Conservation (phyloP, 352 stramenopile genomes). For the Pythium apleroticum region DNA sequence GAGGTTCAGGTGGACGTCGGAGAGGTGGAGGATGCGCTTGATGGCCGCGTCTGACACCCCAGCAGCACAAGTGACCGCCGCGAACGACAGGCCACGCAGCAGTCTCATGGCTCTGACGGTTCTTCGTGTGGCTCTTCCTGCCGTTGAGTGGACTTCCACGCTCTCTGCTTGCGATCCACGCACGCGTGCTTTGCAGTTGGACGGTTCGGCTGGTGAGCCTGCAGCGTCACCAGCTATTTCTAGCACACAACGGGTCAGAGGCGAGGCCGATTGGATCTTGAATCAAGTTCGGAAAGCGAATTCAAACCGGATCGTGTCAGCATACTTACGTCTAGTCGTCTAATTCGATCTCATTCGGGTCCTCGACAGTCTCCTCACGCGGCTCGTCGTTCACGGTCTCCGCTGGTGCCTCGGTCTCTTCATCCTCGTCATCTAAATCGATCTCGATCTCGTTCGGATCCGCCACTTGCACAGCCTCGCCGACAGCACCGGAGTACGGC, state of each 20-base stretch:
- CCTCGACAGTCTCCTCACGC: background rate
- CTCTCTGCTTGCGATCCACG: background rate
- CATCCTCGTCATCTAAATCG: constrained; percentile 30
- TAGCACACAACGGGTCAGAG: background rate
- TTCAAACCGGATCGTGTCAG: background rate
- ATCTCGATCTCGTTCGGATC: constrained; percentile 42
- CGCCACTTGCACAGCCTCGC: constrained; percentile 13
- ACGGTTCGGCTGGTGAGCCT: background rate
- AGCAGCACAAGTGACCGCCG: background rate
- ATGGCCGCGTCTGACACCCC: background rate
- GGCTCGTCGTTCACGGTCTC: background rate
- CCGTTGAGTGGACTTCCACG: background rate
- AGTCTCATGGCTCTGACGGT: background rate
- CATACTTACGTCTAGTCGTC: constrained; percentile 12
- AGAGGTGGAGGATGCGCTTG: constrained; percentile 79
- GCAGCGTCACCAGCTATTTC: background rate
- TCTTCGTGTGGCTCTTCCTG: background rate
- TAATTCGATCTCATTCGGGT: constrained; percentile 33
- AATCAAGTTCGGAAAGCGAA: background rate
- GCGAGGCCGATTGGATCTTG: background rate
- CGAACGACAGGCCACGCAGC: background rate
- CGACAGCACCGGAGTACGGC: constrained; percentile 58
- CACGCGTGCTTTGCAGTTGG: background rate
- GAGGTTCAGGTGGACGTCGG: constrained; percentile 85
- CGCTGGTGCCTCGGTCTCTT: background rate